These are phyloP conservation scores for Chenopodium formosanum DNA, from an alignment of 148 eudicot species.

Conservation along the genomic window DNA sequence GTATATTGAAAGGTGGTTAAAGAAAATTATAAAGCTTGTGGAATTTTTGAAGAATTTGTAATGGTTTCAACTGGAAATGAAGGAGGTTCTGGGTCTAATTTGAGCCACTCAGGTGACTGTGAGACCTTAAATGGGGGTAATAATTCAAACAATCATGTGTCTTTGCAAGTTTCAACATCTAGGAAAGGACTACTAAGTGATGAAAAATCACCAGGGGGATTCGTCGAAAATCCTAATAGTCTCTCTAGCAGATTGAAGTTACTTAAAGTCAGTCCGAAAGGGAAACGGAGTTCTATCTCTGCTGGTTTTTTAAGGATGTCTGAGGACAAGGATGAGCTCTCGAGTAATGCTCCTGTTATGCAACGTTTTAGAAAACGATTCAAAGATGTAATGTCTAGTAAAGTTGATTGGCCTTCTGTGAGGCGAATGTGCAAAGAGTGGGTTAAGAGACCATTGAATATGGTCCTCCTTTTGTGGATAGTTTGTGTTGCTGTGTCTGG, in stretches of 20 bases:
- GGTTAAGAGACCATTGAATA: conserved; percentile 72
- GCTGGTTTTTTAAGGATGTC: conserved; percentile 47
- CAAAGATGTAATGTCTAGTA: conserved; percentile 35
- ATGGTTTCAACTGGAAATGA: conserved; percentile 43
- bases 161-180: conserved; percentile 56
- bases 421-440: conserved; percentile 50
- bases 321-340: conserved; percentile 40
- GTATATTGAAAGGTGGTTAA: background rate
- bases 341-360: conserved; percentile 37
- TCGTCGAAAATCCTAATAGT: conserved; percentile 15
- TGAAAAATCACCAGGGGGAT: conserved; percentile 29
- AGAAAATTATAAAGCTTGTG: background rate
- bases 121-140: conserved; percentile 13
- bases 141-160: conserved; percentile 33
- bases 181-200: conserved; percentile 48
- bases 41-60: background rate
- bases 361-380: conserved; percentile 47
- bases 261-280: conserved; percentile 42
- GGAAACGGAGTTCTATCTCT: conserved; percentile 42
- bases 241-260: conserved; percentile 45
- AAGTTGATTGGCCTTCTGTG: conserved; percentile 57
- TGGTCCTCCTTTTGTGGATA: conserved; percentile 74
- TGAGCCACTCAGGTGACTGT: conserved; percentile 7
- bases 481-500: conserved; percentile 73
- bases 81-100: conserved; percentile 25